phyloP scores from a whole-genome alignment of 805 yeast genomes.

The Candida adriatica region DNA sequence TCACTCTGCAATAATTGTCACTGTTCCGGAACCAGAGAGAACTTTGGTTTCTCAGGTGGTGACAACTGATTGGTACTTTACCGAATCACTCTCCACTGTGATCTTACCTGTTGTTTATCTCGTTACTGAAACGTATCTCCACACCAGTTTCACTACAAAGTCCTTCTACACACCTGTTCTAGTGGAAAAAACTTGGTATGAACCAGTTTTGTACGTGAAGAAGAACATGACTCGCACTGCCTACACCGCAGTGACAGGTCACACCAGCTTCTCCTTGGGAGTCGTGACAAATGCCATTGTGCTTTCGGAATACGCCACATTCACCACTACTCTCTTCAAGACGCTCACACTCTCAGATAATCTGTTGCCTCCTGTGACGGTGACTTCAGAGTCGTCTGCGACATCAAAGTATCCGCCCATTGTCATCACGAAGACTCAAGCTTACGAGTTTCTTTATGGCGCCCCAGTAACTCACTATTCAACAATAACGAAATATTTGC shows the following conservation, averaged over 20 bases:
- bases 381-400: conserved; percentile 3
- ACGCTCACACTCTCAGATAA: conserved; percentile 14
- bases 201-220: conserved; percentile 2
- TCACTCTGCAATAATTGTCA: conserved; percentile 3
- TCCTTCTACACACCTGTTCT: conserved; percentile 4
- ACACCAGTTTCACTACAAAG: not conserved
- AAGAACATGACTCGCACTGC: conserved; percentile 13
- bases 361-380: conserved; percentile 13
- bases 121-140: conserved; percentile 4
- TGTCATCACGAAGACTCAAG: conserved; percentile 4
- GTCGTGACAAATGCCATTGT: conserved; percentile 1
- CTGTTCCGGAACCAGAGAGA: conserved; percentile 8
- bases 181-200: conserved; percentile 3
- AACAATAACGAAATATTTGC: conserved; percentile 12
- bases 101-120: conserved; percentile 12
- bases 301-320: conserved; percentile 5
- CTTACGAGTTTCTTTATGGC: conserved; percentile 13
- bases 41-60: conserved; percentile 1
- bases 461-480: conserved; percentile 6
- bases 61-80: conserved; percentile 5
- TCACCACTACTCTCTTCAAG: conserved; percentile 9
- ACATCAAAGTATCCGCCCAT: conserved; percentile 5
- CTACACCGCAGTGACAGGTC: conserved; percentile 1
- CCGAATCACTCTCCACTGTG: conserved; percentile 8
- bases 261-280: conserved; percentile 2